Percentiles rank a stretch among this genome's conserved stretches.
Conservation (phyloP, 345 rosid species). For the Schrenkiella parvula region DNA sequence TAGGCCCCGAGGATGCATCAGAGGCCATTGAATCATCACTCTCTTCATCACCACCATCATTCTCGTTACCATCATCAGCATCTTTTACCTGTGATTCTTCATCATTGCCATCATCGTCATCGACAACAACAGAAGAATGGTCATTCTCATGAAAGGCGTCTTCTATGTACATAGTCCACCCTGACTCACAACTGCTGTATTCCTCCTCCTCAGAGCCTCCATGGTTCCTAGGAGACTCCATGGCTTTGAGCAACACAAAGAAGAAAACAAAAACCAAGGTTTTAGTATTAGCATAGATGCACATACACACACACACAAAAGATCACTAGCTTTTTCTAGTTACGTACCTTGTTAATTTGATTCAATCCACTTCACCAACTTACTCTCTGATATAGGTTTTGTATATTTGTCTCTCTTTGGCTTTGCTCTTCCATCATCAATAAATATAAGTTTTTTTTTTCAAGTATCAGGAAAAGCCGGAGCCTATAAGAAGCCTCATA, state of each 20-base stretch:
- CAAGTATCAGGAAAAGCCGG: slow-evolving; percentile 32
- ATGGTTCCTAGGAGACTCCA: slow-evolving; percentile 46
- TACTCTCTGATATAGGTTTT: slow-evolving; percentile 28
- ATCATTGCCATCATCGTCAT: slow-evolving; percentile 13
- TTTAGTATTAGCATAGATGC: not conserved
- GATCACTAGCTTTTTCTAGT: not conserved
- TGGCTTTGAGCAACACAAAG: slow-evolving; percentile 21
- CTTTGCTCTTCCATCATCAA: slow-evolving; percentile 35
- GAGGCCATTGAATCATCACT: slow-evolving; percentile 77
- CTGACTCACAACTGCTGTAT: slow-evolving; percentile 50
- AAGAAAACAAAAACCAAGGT: slow-evolving; percentile 5
- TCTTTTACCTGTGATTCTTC: slow-evolving; percentile 15
- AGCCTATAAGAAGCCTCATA: slow-evolving; percentile 35
- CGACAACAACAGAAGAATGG: slow-evolving; percentile 18
- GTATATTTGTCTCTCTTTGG: slow-evolving; percentile 25
- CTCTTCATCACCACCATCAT: slow-evolving; percentile 29
- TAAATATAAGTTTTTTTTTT: slow-evolving; percentile 2
- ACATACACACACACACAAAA: not conserved
- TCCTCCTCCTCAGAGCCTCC: slow-evolving; percentile 37
- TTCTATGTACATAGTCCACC: slow-evolving; percentile 66
- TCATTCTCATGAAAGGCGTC: slow-evolving; percentile 36
- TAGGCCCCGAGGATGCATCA: slow-evolving; percentile 72
- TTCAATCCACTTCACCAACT: slow-evolving; percentile 23
- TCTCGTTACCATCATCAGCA: slow-evolving; percentile 7
- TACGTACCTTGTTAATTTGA: slow-evolving; percentile 15